Conservation (phyloP, 495 filamentous ascomycete genomes). For the Hypoxylon rickii region DNA sequence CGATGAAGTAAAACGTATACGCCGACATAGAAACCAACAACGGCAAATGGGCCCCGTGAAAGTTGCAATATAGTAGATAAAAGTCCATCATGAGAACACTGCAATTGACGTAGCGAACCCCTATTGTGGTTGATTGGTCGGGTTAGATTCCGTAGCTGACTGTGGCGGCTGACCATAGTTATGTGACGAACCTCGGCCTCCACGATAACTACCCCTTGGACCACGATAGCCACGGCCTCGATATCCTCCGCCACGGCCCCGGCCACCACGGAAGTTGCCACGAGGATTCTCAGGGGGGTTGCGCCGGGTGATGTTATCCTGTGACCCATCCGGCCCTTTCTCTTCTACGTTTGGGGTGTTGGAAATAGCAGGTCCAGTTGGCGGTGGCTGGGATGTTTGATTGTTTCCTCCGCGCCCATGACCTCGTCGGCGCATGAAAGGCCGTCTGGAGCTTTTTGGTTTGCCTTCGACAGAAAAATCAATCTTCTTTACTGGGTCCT, state of each 20-base stretch:
- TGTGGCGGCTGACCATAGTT: conserved; percentile 11
- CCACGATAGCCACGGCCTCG: conserved; percentile 32
- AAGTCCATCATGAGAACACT: too few species aligned
- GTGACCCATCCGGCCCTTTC: background rate
- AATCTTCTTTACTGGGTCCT: conserved; percentile 61
- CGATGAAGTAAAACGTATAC: too few species aligned
- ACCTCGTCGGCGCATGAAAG: conserved; percentile 38
- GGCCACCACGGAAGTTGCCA: conserved; percentile 30
- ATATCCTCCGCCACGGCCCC: conserved; percentile 32
- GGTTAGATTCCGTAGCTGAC: conserved; percentile 6
- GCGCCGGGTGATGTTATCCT: background rate
- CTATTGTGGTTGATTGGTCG: conserved; percentile 29
- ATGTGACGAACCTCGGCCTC: conserved; percentile 23
- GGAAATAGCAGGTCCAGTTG: background rate
- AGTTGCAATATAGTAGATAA: too few species aligned
- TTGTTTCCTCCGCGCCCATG: conserved; percentile 27
- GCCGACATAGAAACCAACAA: too few species aligned
- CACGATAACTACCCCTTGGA: conserved; percentile 27
- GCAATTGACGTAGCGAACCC: conserved; percentile 7
- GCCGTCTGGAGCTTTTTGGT: conserved; percentile 39
- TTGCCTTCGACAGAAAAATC: conserved; percentile 55
- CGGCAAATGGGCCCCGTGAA: too few species aligned
- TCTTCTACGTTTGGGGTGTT: conserved; percentile 4
- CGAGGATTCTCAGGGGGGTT: conserved; percentile 12
- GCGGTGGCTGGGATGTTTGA: conserved; percentile 2